Evolutionary conservation across 176 grass and related monocot genomes (phyloP).

Genomic region (Bothriochloa decipiens): DNA sequence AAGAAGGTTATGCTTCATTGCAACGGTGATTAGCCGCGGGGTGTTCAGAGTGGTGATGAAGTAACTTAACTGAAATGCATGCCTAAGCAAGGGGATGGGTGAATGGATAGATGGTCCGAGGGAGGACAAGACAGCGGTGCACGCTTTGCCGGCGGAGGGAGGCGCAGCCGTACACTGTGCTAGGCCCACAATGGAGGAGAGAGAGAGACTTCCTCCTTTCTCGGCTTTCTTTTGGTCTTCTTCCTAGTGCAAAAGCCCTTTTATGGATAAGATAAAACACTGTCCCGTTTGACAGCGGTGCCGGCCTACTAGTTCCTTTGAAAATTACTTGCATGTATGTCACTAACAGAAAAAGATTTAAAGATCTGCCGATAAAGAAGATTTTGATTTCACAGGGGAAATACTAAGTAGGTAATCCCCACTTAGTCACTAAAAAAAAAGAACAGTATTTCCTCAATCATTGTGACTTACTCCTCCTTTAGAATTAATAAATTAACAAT

Average conservation of each 20-base stretch:
- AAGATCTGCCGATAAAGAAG: background rate
- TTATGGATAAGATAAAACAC: constrained; percentile 33
- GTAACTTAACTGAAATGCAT: constrained; percentile 16
- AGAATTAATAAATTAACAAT: background rate
- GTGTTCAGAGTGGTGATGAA: background rate
- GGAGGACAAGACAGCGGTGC: constrained; percentile 58
- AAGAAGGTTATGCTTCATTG: background rate
- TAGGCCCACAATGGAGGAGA: constrained; percentile 22
- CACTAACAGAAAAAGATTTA: background rate
- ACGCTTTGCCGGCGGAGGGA: constrained; percentile 56
- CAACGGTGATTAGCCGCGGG: background rate
- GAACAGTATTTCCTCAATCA: background rate
- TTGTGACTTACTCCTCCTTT: background rate
- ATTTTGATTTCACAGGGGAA: background rate
- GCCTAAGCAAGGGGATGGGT: constrained; percentile 29
- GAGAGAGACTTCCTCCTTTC: constrained; percentile 38
- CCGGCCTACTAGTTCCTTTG: constrained; percentile 12
- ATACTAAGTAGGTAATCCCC: constrained; percentile 5
- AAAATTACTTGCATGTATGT: background rate
- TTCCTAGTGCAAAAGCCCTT: constrained; percentile 47
- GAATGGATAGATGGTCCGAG: constrained; percentile 30
- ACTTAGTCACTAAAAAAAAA: constrained; percentile 9
- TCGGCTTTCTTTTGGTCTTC: constrained; percentile 53
- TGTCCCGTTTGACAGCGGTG: background rate
- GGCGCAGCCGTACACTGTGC: constrained; percentile 49